phyloP scores from a whole-genome alignment of 2,329 filamentous ascomycete genomes.

The Sphaceloma murrayae region DNA sequence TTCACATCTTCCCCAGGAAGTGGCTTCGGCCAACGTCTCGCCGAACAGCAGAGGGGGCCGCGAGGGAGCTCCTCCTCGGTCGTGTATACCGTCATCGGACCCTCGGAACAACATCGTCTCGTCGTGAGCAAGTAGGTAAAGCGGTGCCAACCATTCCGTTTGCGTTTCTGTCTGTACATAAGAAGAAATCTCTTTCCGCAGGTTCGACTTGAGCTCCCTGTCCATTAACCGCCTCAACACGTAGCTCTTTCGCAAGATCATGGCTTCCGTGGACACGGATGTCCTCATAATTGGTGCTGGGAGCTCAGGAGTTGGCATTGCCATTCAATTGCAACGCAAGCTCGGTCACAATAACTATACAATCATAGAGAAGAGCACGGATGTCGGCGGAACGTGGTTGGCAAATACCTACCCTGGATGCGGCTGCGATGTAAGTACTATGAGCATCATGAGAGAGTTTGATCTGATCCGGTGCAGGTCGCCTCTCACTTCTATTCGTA shows the following conservation, averaged over 20 bases:
- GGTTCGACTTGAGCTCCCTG: too few species aligned
- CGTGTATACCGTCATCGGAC: too few species aligned
- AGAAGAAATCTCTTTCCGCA: too few species aligned
- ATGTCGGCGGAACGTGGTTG: conserved; percentile 32
- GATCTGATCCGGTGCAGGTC: background rate
- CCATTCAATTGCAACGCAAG: conserved; percentile 36
- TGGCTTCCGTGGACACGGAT: conserved; percentile 34
- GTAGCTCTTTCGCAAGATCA: conserved; percentile 7
- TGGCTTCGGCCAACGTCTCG: too few species aligned
- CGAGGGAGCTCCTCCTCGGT: too few species aligned
- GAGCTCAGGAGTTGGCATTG: conserved; percentile 39
- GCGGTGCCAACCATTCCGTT: too few species aligned
- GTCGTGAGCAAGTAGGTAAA: too few species aligned
- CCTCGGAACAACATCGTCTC: too few species aligned
- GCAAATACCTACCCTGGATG: conserved; percentile 32
- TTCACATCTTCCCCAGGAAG: too few species aligned
- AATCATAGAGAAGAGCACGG: conserved; percentile 36
- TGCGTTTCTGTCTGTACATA: too few species aligned
- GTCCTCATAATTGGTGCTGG: conserved; percentile 45
- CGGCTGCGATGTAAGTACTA: conserved; percentile 28
- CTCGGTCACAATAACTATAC: conserved; percentile 33
- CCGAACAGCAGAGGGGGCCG: too few species aligned
- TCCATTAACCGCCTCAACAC: too few species aligned
- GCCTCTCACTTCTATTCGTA: conserved; percentile 42
- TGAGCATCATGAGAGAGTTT: background rate